phyloP scores from a whole-genome alignment of 73 alveolate genomes.

The Breviolum minutum region DNA sequence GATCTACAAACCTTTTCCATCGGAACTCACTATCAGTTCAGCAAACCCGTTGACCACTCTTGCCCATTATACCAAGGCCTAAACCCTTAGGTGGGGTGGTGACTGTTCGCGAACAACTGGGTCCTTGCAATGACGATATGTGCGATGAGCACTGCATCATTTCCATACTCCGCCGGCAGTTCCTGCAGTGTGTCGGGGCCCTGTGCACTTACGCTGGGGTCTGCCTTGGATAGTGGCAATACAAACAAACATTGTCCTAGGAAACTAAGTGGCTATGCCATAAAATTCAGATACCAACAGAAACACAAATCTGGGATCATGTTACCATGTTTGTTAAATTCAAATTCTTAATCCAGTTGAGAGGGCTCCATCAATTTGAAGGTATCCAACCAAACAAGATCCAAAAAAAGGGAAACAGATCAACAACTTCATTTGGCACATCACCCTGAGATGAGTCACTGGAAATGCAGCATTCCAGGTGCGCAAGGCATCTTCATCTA shows the following conservation, averaged over 20 bases:
- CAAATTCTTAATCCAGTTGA: too few relatives aligned
- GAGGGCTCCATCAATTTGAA: not conserved
- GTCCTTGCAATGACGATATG: conserved; percentile 76
- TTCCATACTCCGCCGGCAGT: conserved; percentile 48
- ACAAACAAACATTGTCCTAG: not conserved
- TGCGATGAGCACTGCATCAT: conserved; percentile 61
- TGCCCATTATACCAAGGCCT: not conserved
- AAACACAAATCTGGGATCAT: not conserved
- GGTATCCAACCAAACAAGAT: not conserved
- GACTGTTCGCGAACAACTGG: not conserved
- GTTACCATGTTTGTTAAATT: too few relatives aligned
- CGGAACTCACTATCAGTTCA: too few relatives aligned
- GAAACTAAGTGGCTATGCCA: not conserved
- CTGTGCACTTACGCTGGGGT: not conserved
- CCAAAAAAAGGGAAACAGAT: not conserved
- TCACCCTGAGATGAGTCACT: not conserved
- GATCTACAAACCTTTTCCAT: too few relatives aligned
- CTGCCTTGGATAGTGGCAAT: too few relatives aligned
- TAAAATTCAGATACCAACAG: not conserved
- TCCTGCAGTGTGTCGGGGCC: not conserved
- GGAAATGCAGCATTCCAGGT: conserved; percentile 71
- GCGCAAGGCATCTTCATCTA: conserved; percentile 44
- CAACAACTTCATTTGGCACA: not conserved
- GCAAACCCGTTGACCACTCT: not conserved
- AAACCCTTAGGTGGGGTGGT: too few relatives aligned